Evolutionary conservation across 805 yeast genomes (phyloP).

Genomic region (Saccharomycopsis capsularis): DNA sequence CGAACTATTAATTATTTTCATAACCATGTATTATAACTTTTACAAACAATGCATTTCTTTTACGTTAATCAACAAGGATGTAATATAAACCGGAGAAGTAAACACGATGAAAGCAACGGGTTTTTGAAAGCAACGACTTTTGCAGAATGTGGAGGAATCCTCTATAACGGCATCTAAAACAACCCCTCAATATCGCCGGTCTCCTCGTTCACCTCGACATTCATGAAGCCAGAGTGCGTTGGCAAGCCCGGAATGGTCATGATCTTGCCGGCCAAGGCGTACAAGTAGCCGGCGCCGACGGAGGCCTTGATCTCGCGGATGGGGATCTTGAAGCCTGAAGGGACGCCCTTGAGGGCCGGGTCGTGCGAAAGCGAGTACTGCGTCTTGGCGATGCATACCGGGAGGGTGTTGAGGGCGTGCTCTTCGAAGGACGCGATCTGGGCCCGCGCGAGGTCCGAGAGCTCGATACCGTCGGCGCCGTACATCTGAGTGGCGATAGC

Average conservation of each 20-base stretch:
- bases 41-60: no score
- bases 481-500: conserved; percentile 84
- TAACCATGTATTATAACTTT: no score
- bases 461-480: conserved; percentile 82
- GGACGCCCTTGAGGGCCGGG: conserved; percentile 88
- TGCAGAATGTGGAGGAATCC: no score
- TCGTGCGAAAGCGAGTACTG: conserved; percentile 95
- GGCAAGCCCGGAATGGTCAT: conserved; percentile 97
- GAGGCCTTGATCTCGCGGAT: conserved; percentile 91
- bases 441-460: conserved; percentile 70
- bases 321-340: conserved; percentile 89
- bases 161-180: no score
- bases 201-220: conserved; percentile 82
- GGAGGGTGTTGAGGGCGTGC: conserved; percentile 87
- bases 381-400: conserved; percentile 95
- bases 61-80: no score
- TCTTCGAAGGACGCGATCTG: conserved; percentile 75
- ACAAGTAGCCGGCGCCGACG: conserved; percentile 94
- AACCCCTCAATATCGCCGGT: conserved; percentile 90
- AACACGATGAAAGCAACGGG: no score
- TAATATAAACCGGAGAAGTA: no score
- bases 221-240: conserved; percentile 94
- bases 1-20: no score
- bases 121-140: no score
- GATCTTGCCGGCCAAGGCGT: conserved; percentile 94